Conservation (phyloP, 345 rosid genomes). For the Gossypium stocksii region DNA sequence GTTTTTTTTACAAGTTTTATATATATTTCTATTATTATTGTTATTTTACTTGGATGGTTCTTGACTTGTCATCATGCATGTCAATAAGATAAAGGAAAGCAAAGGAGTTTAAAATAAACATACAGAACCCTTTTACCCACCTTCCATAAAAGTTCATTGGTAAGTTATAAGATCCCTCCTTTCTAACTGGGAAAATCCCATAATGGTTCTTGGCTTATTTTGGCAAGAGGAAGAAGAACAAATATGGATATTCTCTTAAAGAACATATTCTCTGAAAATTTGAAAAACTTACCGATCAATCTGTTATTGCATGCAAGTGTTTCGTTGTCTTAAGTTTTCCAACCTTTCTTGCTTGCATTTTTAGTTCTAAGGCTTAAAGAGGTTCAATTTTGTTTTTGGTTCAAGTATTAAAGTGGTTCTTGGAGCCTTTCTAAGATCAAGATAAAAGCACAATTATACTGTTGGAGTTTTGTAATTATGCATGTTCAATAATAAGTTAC, state of each 20-base stretch:
- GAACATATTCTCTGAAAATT: neutral
- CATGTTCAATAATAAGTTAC: neutral
- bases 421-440: neutral
- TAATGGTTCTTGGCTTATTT: neutral
- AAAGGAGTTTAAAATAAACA: neutral
- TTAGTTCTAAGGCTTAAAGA: neutral
- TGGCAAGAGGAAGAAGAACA: neutral
- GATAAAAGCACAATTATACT: neutral
- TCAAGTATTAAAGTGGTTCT: neutral
- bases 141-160: neutral
- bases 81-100: neutral
- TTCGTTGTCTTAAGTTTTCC: neutral
- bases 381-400: neutral
- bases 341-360: neutral
- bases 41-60: neutral
- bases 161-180: neutral
- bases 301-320: neutral
- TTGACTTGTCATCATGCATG: neutral
- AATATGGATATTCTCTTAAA: neutral
- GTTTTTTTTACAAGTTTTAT: neutral
- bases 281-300: neutral
- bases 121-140: neutral
- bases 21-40: too few relatives aligned
- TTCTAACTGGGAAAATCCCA: neutral
- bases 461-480: neutral